These are phyloP conservation scores for Cercospora janseana DNA, from an alignment of 2,329 filamentous ascomycete species.

Conservation along the genomic window DNA sequence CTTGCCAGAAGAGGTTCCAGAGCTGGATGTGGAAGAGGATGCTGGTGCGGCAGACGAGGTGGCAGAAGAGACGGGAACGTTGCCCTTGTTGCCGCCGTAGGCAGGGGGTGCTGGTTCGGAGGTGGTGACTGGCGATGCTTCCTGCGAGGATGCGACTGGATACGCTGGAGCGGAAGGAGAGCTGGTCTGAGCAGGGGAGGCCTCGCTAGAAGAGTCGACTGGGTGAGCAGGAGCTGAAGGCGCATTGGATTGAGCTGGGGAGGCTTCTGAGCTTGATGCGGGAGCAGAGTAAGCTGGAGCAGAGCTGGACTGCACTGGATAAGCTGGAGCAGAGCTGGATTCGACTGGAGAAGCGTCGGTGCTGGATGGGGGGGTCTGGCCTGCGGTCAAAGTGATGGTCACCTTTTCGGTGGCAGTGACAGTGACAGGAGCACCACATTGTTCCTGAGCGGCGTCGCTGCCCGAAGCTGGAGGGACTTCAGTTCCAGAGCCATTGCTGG, in stretches of 20 bases:
- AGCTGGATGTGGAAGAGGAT: conserved; percentile 22
- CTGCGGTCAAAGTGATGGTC: too few species aligned
- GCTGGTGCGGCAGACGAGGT: conserved; percentile 24
- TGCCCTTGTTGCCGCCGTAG: conserved; percentile 2
- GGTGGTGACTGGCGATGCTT: conserved; percentile 11
- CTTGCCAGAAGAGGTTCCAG: conserved; percentile 53
- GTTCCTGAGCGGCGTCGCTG: too few species aligned
- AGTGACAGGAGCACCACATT: too few species aligned
- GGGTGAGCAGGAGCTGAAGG: conserved; percentile 12
- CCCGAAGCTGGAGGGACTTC: too few species aligned
- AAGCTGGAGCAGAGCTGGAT: too few species aligned
- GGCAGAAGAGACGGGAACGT: conserved; percentile 8
- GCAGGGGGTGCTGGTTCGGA: conserved; percentile 10
- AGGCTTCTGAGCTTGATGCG: conserved; percentile 11
- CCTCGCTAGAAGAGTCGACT: conserved; percentile 9
- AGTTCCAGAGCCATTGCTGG: too few species aligned
- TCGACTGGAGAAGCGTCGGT: too few species aligned
- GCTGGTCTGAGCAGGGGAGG: conserved; percentile 10
- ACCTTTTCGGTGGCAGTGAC: too few species aligned
- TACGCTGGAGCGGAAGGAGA: conserved; percentile 5
- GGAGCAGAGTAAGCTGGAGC: conserved; percentile 21
- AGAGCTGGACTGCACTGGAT: conserved; percentile 10
- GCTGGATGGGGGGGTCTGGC: too few species aligned
- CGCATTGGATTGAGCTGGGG: conserved; percentile 15
- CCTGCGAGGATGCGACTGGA: conserved; percentile 3